phyloP scores from a whole-genome alignment of 352 stramenopile species.

The Peronospora destructor region DNA sequence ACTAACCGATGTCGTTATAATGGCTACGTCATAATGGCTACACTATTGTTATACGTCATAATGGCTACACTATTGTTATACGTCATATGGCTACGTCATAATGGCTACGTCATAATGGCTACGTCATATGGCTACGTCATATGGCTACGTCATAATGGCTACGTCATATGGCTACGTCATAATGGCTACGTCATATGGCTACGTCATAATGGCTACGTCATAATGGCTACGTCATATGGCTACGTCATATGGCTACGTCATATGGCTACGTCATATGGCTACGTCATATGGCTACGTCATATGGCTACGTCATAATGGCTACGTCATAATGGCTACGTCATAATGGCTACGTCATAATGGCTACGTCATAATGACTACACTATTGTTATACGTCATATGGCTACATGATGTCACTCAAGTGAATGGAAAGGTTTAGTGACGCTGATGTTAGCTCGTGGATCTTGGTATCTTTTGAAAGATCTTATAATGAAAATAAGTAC shows the following conservation, averaged over 20 bases:
- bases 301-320: constrained; percentile 5
- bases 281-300: constrained; percentile 1
- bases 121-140: constrained; percentile 4
- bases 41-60: no score
- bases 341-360: no score
- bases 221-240: constrained; percentile 1
- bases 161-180: no score
- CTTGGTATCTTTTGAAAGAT: background rate
- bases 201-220: no score
- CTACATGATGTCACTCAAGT: constrained; percentile 3
- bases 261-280: no score
- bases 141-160: no score
- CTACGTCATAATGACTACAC: constrained; percentile 4
- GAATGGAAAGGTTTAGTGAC: background rate
- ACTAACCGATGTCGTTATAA: constrained; percentile 19
- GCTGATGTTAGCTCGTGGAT: background rate
- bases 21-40: no score
- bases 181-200: constrained; percentile 9
- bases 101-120: no score
- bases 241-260: no score
- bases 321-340: constrained; percentile 1
- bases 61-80: constrained; percentile 8
- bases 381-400: background rate
- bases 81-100: constrained; percentile 1
- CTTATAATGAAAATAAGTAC: background rate